Conservation (phyloP, 768 basidiomycete species). For the Hygrophorus russula region DNA sequence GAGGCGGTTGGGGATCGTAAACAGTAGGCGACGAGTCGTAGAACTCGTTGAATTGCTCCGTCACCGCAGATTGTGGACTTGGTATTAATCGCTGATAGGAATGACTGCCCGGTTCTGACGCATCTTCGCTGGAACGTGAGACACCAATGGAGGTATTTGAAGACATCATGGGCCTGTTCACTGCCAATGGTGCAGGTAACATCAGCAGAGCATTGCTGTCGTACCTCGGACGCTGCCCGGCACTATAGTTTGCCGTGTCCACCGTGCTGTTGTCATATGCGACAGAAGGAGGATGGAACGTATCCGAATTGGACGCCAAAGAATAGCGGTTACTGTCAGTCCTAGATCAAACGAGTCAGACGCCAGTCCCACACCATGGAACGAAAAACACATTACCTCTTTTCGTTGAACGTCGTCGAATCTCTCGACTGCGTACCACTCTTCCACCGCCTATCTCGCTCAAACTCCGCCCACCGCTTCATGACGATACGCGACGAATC, state of each 20-base stretch:
- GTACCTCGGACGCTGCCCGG: constrained; percentile 41
- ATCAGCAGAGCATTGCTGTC: constrained; percentile 65
- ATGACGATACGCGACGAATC: constrained; percentile 95
- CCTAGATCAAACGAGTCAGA: constrained; percentile 13
- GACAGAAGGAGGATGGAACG: constrained; percentile 43
- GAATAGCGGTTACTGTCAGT: constrained; percentile 54
- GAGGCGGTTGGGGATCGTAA: constrained; percentile 7
- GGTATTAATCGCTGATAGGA: constrained; percentile 33
- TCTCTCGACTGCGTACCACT: constrained; percentile 77
- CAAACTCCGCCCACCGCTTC: constrained; percentile 99
- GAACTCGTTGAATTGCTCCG: constrained; percentile 20
- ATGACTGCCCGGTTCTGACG: constrained; percentile 27
- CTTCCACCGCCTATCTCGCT: constrained; percentile 91
- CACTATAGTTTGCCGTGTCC: constrained; percentile 39
- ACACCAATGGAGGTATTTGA: constrained; percentile 34
- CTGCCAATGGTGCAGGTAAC: constrained; percentile 65
- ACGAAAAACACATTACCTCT: constrained; percentile 40
- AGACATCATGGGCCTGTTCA: constrained; percentile 40
- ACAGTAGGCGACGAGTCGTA: constrained; percentile 11
- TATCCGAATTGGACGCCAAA: constrained; percentile 66
- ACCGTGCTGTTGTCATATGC: constrained; percentile 48
- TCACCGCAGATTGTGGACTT: constrained; percentile 22
- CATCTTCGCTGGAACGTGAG: constrained; percentile 35
- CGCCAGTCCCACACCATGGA: constrained; percentile 2
- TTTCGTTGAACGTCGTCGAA: constrained; percentile 57